phyloP scores from a whole-genome alignment of 2,329 filamentous ascomycete genomes.

The Sporothrix euskadiensis region DNA sequence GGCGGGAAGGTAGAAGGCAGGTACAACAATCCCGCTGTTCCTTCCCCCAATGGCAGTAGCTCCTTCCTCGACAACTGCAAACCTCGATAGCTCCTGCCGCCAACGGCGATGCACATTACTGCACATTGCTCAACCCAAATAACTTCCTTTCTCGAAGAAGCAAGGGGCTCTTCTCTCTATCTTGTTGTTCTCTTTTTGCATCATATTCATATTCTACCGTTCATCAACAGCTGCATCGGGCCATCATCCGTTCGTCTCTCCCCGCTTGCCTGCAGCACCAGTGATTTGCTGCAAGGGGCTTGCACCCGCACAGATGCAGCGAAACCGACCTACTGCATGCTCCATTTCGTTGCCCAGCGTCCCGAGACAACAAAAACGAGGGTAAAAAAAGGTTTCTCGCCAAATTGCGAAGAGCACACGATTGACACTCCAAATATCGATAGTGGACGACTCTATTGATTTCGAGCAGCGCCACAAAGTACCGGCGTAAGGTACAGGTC shows the following conservation, averaged over 20 bases:
- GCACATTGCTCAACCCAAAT: not conserved
- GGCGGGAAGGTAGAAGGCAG: not conserved
- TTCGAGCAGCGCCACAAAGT: not conserved
- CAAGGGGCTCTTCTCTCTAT: not conserved
- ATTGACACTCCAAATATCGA: not conserved
- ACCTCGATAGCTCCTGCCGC: not conserved
- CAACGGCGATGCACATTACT: not conserved
- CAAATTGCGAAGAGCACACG: slow-evolving; percentile 1
- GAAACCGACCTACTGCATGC: slow-evolving; percentile 20
- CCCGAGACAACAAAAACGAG: not conserved
- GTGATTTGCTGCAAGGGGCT: slow-evolving; percentile 27
- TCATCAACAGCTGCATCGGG: slow-evolving; percentile 10
- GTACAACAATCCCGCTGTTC: not conserved
- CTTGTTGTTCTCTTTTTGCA: not conserved
- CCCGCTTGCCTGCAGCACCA: slow-evolving; percentile 2
- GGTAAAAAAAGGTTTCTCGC: not conserved
- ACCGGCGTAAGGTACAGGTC: not conserved
- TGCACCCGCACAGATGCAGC: slow-evolving; percentile 17
- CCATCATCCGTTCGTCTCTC: not conserved
- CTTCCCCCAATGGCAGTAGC: not conserved
- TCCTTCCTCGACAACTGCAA: not conserved
- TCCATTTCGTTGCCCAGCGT: not conserved
- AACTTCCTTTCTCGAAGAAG: not conserved
- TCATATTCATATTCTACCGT: not conserved
- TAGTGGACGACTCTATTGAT: not conserved